phyloP scores from a whole-genome alignment of 495 filamentous ascomycete genomes.

The Corynascus novoguineensis region DNA sequence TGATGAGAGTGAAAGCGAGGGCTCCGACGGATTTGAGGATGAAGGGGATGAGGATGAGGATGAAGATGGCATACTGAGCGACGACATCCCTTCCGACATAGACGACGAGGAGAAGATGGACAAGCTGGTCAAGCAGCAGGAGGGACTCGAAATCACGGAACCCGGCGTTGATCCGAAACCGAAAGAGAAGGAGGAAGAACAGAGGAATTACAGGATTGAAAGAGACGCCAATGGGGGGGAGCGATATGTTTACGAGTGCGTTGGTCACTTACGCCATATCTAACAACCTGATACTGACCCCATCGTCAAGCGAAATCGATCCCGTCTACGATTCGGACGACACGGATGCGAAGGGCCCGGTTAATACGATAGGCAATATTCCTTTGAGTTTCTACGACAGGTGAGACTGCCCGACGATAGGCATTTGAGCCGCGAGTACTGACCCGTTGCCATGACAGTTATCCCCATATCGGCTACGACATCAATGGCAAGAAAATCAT shows the following conservation, averaged over 20 bases:
- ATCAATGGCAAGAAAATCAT: conserved; percentile 98
- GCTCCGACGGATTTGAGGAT: conserved; percentile 13
- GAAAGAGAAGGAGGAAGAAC: conserved; percentile 32
- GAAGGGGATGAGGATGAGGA: conserved; percentile 46
- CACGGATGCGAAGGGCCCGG: conserved; percentile 68
- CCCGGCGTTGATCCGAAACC: conserved; percentile 33
- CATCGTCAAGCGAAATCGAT: conserved; percentile 74
- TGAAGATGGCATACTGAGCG: conserved; percentile 49
- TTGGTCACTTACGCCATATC: background rate
- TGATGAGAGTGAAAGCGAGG: conserved; percentile 24
- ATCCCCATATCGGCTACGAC: conserved; percentile 97
- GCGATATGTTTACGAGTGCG: conserved; percentile 54
- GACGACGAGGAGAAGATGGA: conserved; percentile 37
- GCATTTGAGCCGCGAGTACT: background rate
- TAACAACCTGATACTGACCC: conserved; percentile 9
- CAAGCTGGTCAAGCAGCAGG: conserved; percentile 25
- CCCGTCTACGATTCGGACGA: conserved; percentile 96
- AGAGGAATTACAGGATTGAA: conserved; percentile 53
- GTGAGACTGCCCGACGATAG: conserved; percentile 27
- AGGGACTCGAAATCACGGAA: conserved; percentile 27
- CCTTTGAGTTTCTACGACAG: conserved; percentile 91
- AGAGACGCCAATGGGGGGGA: conserved; percentile 50
- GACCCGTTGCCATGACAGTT: conserved; percentile 13
- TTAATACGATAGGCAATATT: conserved; percentile 93
- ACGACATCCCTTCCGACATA: conserved; percentile 54